Conservation (phyloP, 176 grass and related monocot genomes). For the Lolium multiflorum region DNA sequence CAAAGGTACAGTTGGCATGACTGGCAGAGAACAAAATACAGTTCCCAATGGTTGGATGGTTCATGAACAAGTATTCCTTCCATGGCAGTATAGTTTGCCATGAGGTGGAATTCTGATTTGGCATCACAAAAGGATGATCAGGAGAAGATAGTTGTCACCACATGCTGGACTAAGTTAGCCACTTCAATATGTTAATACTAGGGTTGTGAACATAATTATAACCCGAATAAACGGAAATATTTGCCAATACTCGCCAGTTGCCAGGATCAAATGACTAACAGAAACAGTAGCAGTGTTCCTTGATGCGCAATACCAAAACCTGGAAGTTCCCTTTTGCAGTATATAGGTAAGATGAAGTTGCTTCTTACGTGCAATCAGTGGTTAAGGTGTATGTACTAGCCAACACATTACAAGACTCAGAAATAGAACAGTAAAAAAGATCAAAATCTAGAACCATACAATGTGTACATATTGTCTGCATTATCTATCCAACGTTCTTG, state of each 20-base stretch:
- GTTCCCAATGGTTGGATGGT: conserved; percentile 26
- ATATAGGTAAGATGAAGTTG: background rate
- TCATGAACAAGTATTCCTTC: conserved; percentile 19
- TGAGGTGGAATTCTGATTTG: conserved; percentile 10
- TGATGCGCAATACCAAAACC: background rate
- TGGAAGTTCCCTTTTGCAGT: too few relatives aligned
- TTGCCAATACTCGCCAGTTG: background rate
- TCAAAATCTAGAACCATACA: too few relatives aligned
- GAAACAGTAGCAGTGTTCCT: background rate
- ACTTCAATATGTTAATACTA: conserved; percentile 11
- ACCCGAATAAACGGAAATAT: background rate
- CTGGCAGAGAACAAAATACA: background rate
- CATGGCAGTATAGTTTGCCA: background rate
- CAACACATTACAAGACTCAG: conserved; percentile 4
- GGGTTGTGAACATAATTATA: background rate
- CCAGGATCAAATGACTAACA: conserved; percentile 6
- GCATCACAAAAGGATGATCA: conserved; percentile 1
- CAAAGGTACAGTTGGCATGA: conserved; percentile 31
- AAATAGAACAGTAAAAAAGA: background rate
- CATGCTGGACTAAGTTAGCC: background rate
- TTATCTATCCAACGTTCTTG: too few relatives aligned
- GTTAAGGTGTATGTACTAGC: background rate
- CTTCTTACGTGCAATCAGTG: conserved; percentile 12
- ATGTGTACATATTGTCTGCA: too few relatives aligned
- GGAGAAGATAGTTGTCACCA: background rate